Percentiles rank a stretch among this genome's conserved stretches.
These are phyloP conservation scores for Pythium brachiatum DNA, from an alignment of 352 stramenopile genomes.

Conservation along the genomic window DNA sequence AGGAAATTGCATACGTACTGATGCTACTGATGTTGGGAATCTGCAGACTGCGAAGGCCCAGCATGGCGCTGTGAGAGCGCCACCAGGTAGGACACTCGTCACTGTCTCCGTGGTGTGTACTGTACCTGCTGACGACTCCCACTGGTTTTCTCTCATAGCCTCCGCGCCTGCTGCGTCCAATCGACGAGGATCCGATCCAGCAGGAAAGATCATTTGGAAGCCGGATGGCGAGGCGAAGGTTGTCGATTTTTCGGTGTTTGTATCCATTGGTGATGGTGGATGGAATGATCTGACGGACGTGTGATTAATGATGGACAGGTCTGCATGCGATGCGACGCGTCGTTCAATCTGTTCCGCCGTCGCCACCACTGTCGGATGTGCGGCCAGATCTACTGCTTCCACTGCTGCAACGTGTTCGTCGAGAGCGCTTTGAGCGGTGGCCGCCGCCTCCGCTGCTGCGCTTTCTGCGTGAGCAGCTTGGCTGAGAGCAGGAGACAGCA, in stretches of 20 bases:
- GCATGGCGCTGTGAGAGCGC: background rate
- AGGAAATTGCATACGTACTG: no score
- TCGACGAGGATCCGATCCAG: background rate
- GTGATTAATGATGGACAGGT: background rate
- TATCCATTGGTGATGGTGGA: no score
- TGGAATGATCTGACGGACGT: no score
- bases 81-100: no score
- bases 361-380: constrained; percentile 87
- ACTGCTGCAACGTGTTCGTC: constrained; percentile 79
- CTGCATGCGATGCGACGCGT: constrained; percentile 38
- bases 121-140: no score
- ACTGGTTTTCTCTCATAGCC: background rate
- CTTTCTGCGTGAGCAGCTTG: constrained; percentile 63
- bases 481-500: constrained; percentile 23
- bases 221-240: background rate
- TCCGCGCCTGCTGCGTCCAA: background rate
- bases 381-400: constrained; percentile 83
- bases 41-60: background rate
- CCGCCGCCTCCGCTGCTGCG: constrained; percentile 65
- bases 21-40: background rate
- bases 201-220: background rate
- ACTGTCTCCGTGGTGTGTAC: no score
- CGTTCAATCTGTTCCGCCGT: constrained; percentile 81
- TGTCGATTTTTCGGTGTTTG: no score
- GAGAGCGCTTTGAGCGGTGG: constrained; percentile 53